Percentiles rank a stretch among this genome's conserved stretches.
Evolutionary conservation across 306 rosid genomes (phyloP).

Genomic region (Ammopiptanthus mongolicus): DNA sequence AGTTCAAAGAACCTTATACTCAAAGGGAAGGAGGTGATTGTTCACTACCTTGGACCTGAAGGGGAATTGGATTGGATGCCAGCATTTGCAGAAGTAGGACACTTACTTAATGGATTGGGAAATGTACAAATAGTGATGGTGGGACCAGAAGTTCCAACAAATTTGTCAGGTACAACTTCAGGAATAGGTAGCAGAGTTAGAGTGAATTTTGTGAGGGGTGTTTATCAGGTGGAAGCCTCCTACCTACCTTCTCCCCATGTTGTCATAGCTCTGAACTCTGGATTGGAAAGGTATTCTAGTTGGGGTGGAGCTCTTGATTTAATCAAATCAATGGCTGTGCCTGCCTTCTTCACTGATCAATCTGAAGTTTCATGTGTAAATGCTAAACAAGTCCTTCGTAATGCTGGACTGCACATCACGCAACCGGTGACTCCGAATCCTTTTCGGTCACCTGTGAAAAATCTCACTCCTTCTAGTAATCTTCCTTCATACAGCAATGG

Average conservation of each 20-base stretch:
- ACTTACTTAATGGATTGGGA: slow-evolving; percentile 56
- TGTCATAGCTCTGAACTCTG: slow-evolving; percentile 24
- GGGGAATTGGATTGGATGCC: slow-evolving; percentile 74
- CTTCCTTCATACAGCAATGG: slow-evolving; percentile 62
- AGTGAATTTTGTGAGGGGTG: slow-evolving; percentile 33
- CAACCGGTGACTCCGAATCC: slow-evolving; percentile 65
- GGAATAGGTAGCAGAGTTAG: slow-evolving; percentile 33
- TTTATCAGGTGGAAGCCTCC: slow-evolving; percentile 34
- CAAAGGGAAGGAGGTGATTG: slow-evolving; percentile 56
- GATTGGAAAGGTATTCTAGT: slow-evolving; percentile 23
- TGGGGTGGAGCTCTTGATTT: slow-evolving; percentile 32
- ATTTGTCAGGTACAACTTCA: slow-evolving; percentile 31
- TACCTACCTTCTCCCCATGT: slow-evolving; percentile 28
- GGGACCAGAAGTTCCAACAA: slow-evolving; percentile 29
- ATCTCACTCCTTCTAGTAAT: slow-evolving; percentile 37
- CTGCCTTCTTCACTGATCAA: slow-evolving; percentile 30
- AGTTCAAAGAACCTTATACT: slow-evolving; percentile 52
- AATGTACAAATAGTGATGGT: slow-evolving; percentile 41
- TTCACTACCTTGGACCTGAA: slow-evolving; percentile 65
- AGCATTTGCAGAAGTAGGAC: slow-evolving; percentile 58
- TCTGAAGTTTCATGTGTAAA: slow-evolving; percentile 26
- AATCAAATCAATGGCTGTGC: slow-evolving; percentile 25
- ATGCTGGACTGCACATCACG: slow-evolving; percentile 43
- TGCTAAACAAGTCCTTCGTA: slow-evolving; percentile 33
- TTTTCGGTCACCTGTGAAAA: slow-evolving; percentile 59